Conservation (phyloP, 495 filamentous ascomycete species). For the Daldinia bambusicola region DNA sequence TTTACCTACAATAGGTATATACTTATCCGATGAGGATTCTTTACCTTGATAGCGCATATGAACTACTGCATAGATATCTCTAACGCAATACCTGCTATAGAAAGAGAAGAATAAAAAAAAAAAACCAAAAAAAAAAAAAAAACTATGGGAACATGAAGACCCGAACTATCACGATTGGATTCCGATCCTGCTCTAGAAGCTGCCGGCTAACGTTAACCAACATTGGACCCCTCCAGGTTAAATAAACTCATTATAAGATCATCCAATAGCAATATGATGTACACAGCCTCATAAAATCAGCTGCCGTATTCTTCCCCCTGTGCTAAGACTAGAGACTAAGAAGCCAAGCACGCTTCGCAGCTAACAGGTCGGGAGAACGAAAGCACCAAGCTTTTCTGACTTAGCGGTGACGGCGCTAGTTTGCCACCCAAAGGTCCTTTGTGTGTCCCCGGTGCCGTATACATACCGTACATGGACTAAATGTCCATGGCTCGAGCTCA, state of each 20-base stretch:
- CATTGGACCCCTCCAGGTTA: constrained; percentile 13
- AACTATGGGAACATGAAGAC: constrained; percentile 7
- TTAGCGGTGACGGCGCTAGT: constrained; percentile 40
- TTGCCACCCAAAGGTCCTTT: constrained; percentile 25
- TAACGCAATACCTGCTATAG: constrained; percentile 7
- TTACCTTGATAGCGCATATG: constrained; percentile 19
- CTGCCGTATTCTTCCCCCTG: constrained; percentile 24
- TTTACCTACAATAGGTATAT: constrained; percentile 8
- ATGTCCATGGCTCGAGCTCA: background rate
- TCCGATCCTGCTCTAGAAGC: constrained; percentile 18
- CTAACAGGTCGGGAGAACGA: constrained; percentile 28
- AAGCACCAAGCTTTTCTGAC: constrained; percentile 31
- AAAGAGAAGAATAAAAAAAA: background rate
- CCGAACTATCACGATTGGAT: constrained; percentile 27
- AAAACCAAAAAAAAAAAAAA: background rate
- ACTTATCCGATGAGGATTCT: constrained; percentile 19
- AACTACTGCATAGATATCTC: background rate
- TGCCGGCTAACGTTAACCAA: constrained; percentile 24
- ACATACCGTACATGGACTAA: constrained; percentile 14
- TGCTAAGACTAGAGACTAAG: constrained; percentile 2
- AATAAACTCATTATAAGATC: constrained; percentile 23
- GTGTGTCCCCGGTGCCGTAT: background rate
- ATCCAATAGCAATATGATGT: constrained; percentile 20
- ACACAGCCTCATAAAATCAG: constrained; percentile 36
- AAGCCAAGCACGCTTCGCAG: constrained; percentile 31